Evolutionary conservation across 192 early-diverging fungal species (phyloP), one percentile per base, ranked within the genome.

Genomic region (Entomortierella chlamydospora): DNA sequence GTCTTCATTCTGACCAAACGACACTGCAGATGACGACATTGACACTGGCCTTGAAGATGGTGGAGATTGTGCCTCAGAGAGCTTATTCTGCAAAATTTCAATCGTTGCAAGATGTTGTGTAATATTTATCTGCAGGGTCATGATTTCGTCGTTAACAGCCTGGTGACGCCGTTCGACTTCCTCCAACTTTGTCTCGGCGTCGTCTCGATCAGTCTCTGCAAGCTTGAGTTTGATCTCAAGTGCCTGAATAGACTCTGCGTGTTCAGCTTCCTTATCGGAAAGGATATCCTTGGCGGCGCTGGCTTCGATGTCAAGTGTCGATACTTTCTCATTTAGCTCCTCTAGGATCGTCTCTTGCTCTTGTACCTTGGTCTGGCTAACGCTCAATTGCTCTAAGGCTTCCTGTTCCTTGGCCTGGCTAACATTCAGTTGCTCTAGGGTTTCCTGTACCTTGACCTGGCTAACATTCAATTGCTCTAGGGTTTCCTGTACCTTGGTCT

Each of bases 151-250:
- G 20, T 64, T 61, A n/a, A 78, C 67, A 28, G 56, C 33, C 30
- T 64, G 61, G 37, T 70, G 67, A 0, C 67, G 59, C 0, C 74
- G 52, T 61, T 78, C 74, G 0, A 54, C 61, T 22, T 78, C 67
- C 25, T 78, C 74, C 23, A 69, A 37, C 17, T 23, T 52, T 11
- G 74, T 78, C 61, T 78, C 74, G 15, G 74, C 74, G 1, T 78
- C 74, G 30, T 78, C 74, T 25, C 67, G 39, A 34, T 70, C 74
- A n/a, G 74, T 67, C 23, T 78, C 74, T 23, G 61, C 67, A 17
- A 70, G 15, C 57, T 70, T 78, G 61, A 78, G 26, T 33, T 60
- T 63, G 53, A 11, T 42, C 50, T 78, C 53, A 31, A 78, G 34
- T 1, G 67, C 47, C 18, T 70, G 61, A 12, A 78, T 7, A 6